Evolutionary conservation across 768 basidiomycete species (phyloP), one percentile per base, ranked within the genome.

Genomic region (Asterophora lycoperdoides): DNA sequence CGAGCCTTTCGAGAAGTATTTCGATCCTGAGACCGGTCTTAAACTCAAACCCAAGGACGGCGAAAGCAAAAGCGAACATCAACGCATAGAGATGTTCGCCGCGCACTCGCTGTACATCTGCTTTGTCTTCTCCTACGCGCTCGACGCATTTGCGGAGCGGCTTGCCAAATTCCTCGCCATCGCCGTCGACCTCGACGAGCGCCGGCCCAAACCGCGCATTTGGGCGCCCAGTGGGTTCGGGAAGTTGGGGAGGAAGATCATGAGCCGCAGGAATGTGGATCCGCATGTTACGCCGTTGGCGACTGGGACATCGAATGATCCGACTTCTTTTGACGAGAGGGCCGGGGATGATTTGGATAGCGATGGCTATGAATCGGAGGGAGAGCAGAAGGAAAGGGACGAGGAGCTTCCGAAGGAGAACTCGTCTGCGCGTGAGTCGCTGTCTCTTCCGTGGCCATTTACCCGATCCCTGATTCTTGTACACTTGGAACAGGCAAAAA

Each of bases 141-240:
- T 77, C 8, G 68, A 74, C 18, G 66, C 67, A 1, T 75, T 73
- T 36, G 65, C 72, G 0, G 67, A 71, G 9, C 61, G 66, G 8
- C 60, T 74, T 2, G 51, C 61, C 9, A 41, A 60, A 11, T 52
- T 74, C 4, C 52, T 75, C 18, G 46, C 54, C n/a, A 47, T 68
- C 18, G 42, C 70, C 4, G 49, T 67, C 5, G 66, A 66, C 8
- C 56, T 75, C 11, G 71, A 74, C 44, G 37, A 38, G 7, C 65
- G 67, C 51, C 60, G 75, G 26, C 61, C 60, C n/a, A 57, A 61
- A 20, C 60, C 68, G 14, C 56, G 71, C 19, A 29, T 77, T 4
- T 77, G 75, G 75, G 61, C 66, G 38, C 75, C 75, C 2, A 69
- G 69, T 10, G 67, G 74, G 2, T 65, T 75, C 19, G 67, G 68